Conservation (phyloP, 2,329 filamentous ascomycete genomes). For the Tolypocladium amazonense region DNA sequence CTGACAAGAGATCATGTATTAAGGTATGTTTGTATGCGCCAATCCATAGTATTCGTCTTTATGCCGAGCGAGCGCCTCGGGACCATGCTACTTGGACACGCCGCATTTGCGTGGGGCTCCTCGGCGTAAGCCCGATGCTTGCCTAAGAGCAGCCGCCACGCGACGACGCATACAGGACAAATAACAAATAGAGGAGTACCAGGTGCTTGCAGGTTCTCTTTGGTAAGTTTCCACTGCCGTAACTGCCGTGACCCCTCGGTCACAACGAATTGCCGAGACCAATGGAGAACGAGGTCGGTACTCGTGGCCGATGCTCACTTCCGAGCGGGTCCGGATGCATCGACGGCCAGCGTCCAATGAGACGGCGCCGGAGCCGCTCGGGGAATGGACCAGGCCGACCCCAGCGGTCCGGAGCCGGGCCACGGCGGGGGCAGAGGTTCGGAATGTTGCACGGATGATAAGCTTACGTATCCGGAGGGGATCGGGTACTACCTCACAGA, state of each 20-base stretch:
- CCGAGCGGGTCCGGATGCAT: neutral
- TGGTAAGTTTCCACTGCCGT: neutral
- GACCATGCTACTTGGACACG: neutral
- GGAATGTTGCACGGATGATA: neutral
- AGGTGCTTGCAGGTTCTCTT: neutral
- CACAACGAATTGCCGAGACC: neutral
- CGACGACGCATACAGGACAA: neutral
- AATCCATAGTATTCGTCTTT: neutral
- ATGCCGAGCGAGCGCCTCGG: neutral
- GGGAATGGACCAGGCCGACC: neutral
- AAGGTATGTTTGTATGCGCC: too few relatives aligned
- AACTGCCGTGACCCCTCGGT: neutral
- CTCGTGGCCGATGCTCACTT: neutral
- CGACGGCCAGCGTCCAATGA: neutral
- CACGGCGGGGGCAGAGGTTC: neutral
- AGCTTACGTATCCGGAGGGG: neutral
- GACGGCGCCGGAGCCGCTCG: neutral
- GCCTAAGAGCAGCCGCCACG: neutral
- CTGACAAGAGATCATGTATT: too few relatives aligned
- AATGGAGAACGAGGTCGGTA: neutral
- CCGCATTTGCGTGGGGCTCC: neutral
- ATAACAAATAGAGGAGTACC: neutral
- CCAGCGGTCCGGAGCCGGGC: neutral
- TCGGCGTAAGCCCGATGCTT: neutral
- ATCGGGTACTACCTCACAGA: neutral